Percentiles rank a stretch among this genome's conserved stretches.
Conservation (phyloP, 129 eudicot genomes). For the Scalesia atractyloides region DNA sequence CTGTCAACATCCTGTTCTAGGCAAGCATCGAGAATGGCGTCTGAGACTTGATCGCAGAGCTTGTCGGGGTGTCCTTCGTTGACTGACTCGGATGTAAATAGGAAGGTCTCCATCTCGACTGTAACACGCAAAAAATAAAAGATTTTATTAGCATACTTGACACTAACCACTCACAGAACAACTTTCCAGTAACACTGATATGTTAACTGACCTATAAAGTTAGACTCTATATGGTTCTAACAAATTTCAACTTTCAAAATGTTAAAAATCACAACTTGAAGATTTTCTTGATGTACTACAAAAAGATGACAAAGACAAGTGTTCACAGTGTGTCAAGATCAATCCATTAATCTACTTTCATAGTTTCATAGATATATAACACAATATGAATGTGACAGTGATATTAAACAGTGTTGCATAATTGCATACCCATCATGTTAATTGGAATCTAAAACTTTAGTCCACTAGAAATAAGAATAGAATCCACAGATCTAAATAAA, state of each 20-base stretch:
- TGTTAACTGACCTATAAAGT: too few species aligned
- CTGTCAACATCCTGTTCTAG: constrained; percentile 53
- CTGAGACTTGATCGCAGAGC: constrained; percentile 57
- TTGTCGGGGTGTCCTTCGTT: constrained; percentile 48
- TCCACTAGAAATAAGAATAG: background rate
- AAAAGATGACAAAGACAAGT: background rate
- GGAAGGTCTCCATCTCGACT: constrained; percentile 55
- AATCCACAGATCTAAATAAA: background rate
- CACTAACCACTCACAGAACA: too few species aligned
- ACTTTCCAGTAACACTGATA: too few species aligned
- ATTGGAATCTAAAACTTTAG: background rate
- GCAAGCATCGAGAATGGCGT: constrained; percentile 61
- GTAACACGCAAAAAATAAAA: background rate
- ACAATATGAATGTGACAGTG: background rate
- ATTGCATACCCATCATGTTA: background rate
- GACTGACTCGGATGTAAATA: constrained; percentile 61
- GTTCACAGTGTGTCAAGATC: background rate
- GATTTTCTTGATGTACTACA: background rate
- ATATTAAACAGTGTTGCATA: background rate
- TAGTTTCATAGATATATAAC: background rate
- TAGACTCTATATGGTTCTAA: background rate
- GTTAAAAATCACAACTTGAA: background rate
- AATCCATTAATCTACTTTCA: background rate
- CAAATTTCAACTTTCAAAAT: background rate
- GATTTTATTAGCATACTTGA: background rate